A percentile compares a stretch with the other conserved stretches of the same genome.
Conservation (phyloP, 305 asterid genomes). For the Petunia hybrid region DNA sequence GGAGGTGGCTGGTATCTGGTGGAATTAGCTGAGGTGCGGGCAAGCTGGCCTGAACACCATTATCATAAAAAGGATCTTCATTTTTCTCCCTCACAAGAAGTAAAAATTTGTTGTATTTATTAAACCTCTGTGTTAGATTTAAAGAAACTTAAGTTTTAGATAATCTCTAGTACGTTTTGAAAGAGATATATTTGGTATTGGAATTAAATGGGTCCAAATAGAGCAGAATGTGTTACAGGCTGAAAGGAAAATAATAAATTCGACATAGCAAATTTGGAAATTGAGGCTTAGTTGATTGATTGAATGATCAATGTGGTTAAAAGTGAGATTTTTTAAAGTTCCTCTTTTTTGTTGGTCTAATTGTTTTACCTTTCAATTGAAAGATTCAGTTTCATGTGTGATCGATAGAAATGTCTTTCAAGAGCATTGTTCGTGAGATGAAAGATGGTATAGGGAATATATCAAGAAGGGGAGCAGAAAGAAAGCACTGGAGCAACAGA, state of each 20-base stretch:
- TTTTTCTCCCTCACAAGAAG: background rate
- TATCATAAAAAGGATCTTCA: background rate
- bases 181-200: background rate
- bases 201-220: background rate
- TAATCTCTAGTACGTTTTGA: background rate
- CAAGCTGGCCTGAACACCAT: too few species aligned
- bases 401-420: constrained; percentile 67
- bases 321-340: background rate
- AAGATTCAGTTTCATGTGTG: constrained; percentile 32
- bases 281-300: constrained; percentile 16
- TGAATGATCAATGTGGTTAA: background rate
- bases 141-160: background rate
- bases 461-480: constrained; percentile 69
- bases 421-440: constrained; percentile 81
- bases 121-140: background rate
- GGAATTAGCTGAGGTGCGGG: too few species aligned
- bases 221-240: background rate
- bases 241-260: background rate
- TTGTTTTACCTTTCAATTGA: background rate
- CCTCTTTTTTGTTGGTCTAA: background rate
- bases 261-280: background rate
- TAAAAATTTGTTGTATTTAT: background rate
- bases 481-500: constrained; percentile 78
- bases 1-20: too few species aligned
- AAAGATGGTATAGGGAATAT: constrained; percentile 85